Evolutionary conservation across 2,329 filamentous ascomycete genomes (phyloP), one percentile per base, ranked within the genome.

Genomic region (Colletotrichum destructivum): DNA sequence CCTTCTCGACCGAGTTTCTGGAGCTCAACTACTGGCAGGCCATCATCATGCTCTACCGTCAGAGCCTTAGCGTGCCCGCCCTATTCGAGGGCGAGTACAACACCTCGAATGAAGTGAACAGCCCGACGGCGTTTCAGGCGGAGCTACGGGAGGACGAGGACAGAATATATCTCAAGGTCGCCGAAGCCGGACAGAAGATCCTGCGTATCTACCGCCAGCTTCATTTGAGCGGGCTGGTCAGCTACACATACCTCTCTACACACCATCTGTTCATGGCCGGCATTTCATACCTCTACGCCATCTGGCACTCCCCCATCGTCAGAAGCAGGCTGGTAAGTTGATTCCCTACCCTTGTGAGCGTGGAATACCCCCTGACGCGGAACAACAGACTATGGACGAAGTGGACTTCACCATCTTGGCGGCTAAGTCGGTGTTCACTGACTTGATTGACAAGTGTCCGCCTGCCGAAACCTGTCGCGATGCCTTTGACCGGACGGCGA

Each of bases 11-110:
- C 1, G 93, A 98, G 67, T 98, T 98, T 77, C 83, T 98, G 5
- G 94, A 98, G 77, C 87, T 98, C 72, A 98, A 98, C 81, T 98
- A 98, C 82, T 98, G 96, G 95, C 96, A 98, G 80, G 94, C 95
- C 4, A 91, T 98, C 72, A 97, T 98, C 75, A 95, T 98, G 92
- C 88, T 98, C 23, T 98, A 98, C 80, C 88, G 96, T 66, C 96
- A 98, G 81, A 96, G 95, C 80, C 82, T 98, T 73, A 93, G 94
- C 60, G 94, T 98, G 21, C 96, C 96, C 0, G 90, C 93, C 51
- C 91, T 95, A 78, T 91, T 98, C 69, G 94, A 95, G 65, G 91
- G 91, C 65, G 96, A 98, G 82, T 91, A 91, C 75, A 88, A 90
- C 76, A 89, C 89, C 2, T 88, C 89, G 5, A 88, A 88, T 71